Evolutionary conservation across 106 monocot genomes (phyloP).

Genomic region (Agapanthus africanus): DNA sequence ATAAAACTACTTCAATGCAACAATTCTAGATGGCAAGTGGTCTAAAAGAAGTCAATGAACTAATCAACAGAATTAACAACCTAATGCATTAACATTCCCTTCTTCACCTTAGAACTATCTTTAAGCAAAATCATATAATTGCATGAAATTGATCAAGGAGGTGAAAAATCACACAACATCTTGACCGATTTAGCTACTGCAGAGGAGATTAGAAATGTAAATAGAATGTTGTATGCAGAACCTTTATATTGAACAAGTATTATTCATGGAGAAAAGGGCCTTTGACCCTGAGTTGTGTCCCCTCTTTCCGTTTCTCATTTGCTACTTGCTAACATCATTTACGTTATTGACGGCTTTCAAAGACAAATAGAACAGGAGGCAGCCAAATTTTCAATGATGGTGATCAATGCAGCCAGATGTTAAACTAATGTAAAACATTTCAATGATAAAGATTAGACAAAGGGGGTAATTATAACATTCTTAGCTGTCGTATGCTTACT

Average conservation of each 20-base stretch:
- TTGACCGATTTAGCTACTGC: background rate
- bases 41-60: background rate
- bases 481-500: conserved; percentile 33
- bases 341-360: background rate
- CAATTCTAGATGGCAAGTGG: background rate
- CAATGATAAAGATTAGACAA: background rate
- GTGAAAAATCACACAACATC: background rate
- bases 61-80: background rate
- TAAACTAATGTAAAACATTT: background rate
- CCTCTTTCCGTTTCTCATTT: background rate
- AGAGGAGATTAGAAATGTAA: background rate
- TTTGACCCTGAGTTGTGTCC: too few species aligned
- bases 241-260: background rate
- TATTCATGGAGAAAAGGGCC: too few species aligned
- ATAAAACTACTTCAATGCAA: background rate
- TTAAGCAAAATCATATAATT: background rate
- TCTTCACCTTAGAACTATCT: background rate
- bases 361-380: background rate
- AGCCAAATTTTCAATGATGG: background rate
- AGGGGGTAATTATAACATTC: background rate
- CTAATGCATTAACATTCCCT: background rate
- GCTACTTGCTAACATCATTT: background rate
- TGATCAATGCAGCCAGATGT: background rate
- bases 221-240: background rate
- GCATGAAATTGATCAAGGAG: background rate